Percentiles rank a stretch among this genome's conserved stretches.
These are phyloP conservation scores for Coniosporium uncinatum DNA, from an alignment of 2,329 filamentous ascomycete species.

Conservation along the genomic window DNA sequence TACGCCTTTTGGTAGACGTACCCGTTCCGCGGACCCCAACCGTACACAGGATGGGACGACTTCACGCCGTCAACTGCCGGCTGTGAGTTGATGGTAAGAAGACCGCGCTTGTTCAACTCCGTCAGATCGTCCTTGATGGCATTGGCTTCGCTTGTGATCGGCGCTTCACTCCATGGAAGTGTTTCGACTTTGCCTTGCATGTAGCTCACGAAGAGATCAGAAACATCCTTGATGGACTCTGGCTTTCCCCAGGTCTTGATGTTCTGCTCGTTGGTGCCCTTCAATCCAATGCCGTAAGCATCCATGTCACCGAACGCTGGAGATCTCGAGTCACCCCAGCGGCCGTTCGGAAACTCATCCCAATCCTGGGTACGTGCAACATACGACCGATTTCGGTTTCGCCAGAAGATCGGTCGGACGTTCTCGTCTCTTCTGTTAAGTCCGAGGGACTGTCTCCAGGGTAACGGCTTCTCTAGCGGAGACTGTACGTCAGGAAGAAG, in stretches of 20 bases:
- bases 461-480: constrained; percentile 83
- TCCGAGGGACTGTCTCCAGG: constrained; percentile 93
- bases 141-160: constrained; percentile 78
- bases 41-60: constrained; percentile 80
- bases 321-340: constrained; percentile 96
- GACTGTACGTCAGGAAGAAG: constrained; percentile 74
- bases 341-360: constrained; percentile 98
- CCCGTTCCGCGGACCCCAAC: constrained; percentile 92
- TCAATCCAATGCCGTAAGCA: constrained; percentile 88
- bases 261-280: constrained; percentile 94
- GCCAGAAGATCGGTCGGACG: constrained; percentile 98
- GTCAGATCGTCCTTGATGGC: constrained; percentile 73
- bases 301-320: constrained; percentile 96
- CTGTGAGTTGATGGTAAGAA: constrained; percentile 97
- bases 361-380: constrained; percentile 94
- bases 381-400: constrained; percentile 94
- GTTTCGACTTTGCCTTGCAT: constrained; percentile 75
- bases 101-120: constrained; percentile 76
- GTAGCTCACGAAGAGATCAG: constrained; percentile 80
- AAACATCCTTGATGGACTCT: constrained; percentile 71
- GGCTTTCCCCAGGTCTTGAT: constrained; percentile 93
- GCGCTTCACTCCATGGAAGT: constrained; percentile 90
- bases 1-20: constrained; percentile 99
- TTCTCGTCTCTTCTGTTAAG: constrained; percentile 88
- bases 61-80: constrained; percentile 89